These are phyloP conservation scores for Jatropha curcas DNA, from an alignment of 345 rosid species.

Conservation along the genomic window DNA sequence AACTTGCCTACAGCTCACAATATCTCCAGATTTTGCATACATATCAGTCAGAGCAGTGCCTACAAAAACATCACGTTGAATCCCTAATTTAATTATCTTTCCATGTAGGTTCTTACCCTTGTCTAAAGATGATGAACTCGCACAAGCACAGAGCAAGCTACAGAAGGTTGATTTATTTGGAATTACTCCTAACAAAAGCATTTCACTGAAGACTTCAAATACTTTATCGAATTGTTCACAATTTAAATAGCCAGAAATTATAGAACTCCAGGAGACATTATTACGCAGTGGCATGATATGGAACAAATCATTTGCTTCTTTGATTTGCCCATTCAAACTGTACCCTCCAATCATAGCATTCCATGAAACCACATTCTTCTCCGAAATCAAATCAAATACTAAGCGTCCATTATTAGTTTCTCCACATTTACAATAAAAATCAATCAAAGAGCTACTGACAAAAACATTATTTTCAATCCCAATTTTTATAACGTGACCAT, in stretches of 20 bases:
- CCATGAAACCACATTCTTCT: constrained; percentile 49
- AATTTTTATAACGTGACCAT: constrained; percentile 40
- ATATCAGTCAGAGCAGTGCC: constrained; percentile 58
- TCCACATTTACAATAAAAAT: constrained; percentile 54
- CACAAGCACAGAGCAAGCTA: constrained; percentile 52
- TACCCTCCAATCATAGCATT: constrained; percentile 59
- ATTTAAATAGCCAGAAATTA: constrained; percentile 53
- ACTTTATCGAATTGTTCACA: constrained; percentile 37
- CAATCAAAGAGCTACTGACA: constrained; percentile 44
- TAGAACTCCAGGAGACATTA: constrained; percentile 47
- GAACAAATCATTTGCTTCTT: constrained; percentile 51
- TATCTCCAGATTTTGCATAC: constrained; percentile 68
- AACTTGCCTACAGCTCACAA: constrained; percentile 39
- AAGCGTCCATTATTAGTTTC: constrained; percentile 39
- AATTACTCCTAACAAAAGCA: constrained; percentile 46
- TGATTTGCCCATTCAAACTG: constrained; percentile 43
- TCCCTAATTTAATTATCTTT: constrained; percentile 45
- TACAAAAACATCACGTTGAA: constrained; percentile 37
- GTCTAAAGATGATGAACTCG: constrained; percentile 41
- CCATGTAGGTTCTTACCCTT: constrained; percentile 62
- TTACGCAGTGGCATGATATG: constrained; percentile 38
- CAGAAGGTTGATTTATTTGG: constrained; percentile 49
- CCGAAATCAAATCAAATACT: constrained; percentile 38
- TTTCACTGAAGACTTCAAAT: constrained; percentile 42
- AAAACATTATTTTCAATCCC: constrained; percentile 43